A percentile compares a stretch with the other conserved stretches of the same genome.
These are phyloP conservation scores for Kondoa malvinella DNA, from an alignment of 768 basidiomycete genomes.

Conservation along the genomic window DNA sequence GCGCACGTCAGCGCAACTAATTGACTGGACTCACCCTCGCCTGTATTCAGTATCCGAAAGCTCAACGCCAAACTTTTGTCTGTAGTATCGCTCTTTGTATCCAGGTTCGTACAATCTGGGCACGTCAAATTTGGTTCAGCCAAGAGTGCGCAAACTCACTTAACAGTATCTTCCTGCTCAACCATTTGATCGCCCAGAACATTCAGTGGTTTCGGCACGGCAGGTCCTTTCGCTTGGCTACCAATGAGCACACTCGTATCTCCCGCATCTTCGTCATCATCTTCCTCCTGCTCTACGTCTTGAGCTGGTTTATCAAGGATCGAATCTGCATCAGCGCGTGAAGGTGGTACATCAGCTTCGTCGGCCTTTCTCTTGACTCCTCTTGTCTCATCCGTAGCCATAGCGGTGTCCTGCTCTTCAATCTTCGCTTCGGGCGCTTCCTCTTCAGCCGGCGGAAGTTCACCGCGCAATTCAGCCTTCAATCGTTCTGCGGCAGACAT, in stretches of 20 bases:
- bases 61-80: conserved; percentile 72
- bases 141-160: conserved; percentile 39
- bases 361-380: conserved; percentile 40
- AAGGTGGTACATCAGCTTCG: conserved; percentile 24
- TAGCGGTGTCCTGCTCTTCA: neutral
- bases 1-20: neutral
- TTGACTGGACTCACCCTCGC: conserved; percentile 42
- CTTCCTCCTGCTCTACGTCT: conserved; percentile 29
- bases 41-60: conserved; percentile 53
- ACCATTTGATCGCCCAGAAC: conserved; percentile 85
- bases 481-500: conserved; percentile 88
- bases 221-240: conserved; percentile 30
- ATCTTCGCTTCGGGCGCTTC: conserved; percentile 1
- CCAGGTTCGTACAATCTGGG: conserved; percentile 84
- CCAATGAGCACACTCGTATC: conserved; percentile 29
- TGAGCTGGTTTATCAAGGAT: conserved; percentile 21
- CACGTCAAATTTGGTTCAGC: neutral
- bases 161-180: conserved; percentile 80
- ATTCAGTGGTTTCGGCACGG: conserved; percentile 37
- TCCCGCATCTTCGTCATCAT: conserved; percentile 34
- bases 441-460: neutral
- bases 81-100: conserved; percentile 86
- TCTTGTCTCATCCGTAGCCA: conserved; percentile 17
- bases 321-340: neutral
- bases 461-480: conserved; percentile 60